Percentiles rank a stretch among this genome's conserved stretches.
Conservation (phyloP, 768 basidiomycete genomes). For the Termitomyces titanicus region DNA sequence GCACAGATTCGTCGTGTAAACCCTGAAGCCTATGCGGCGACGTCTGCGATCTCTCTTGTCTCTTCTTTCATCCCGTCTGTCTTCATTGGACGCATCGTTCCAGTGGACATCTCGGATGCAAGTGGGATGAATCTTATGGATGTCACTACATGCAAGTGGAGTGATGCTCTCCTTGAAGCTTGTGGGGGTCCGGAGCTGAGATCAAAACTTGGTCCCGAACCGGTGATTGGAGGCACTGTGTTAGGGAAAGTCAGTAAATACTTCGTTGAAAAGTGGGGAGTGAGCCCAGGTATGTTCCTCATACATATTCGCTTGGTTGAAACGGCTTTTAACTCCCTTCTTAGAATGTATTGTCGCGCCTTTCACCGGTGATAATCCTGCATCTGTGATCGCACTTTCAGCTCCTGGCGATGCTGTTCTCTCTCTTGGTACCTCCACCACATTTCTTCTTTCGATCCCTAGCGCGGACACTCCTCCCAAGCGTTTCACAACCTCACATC, state of each 20-base stretch:
- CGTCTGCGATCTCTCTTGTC: constrained; percentile 71
- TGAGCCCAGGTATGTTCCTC: constrained; percentile 49
- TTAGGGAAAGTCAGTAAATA: constrained; percentile 65
- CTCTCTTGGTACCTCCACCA: constrained; percentile 87
- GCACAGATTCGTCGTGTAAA: constrained; percentile 52
- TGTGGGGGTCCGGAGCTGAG: constrained; percentile 68
- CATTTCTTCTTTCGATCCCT: constrained; percentile 75
- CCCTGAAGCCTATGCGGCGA: constrained; percentile 52
- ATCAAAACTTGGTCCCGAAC: constrained; percentile 71
- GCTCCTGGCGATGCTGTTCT: constrained; percentile 80
- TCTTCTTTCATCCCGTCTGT: constrained; percentile 82
- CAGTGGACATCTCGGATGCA: constrained; percentile 84
- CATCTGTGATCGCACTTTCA: constrained; percentile 72
- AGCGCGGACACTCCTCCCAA: constrained; percentile 60
- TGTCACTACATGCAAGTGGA: constrained; percentile 71
- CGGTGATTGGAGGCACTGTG: constrained; percentile 64
- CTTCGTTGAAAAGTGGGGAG: constrained; percentile 77
- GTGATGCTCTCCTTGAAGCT: constrained; percentile 57
- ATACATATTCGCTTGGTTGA: neutral
- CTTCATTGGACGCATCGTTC: constrained; percentile 73
- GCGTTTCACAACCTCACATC: constrained; percentile 71
- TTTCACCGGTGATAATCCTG: constrained; percentile 90
- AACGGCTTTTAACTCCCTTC: neutral
- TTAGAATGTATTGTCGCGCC: constrained; percentile 76
- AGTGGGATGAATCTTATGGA: constrained; percentile 92